A percentile compares a stretch with the other conserved stretches of the same genome.
phyloP scores from a whole-genome alignment of 306 rosid genomes.

The Castanea sativa region DNA sequence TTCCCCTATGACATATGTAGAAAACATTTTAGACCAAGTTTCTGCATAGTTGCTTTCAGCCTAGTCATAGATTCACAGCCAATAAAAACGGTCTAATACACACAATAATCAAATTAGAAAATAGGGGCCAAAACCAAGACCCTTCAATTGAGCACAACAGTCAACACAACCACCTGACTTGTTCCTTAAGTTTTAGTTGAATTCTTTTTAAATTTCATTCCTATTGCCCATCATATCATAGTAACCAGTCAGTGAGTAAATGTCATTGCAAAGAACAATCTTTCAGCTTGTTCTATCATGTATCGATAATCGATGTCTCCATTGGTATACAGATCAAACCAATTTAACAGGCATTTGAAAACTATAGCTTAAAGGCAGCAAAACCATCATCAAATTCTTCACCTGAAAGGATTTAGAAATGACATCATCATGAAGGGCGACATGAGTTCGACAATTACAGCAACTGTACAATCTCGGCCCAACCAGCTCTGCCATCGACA shows the following conservation, averaged over 20 bases:
- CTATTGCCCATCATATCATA: not conserved
- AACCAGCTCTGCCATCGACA: constrained; percentile 48
- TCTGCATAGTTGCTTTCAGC: constrained; percentile 6
- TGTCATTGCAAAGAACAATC: not conserved
- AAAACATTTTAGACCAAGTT: not conserved
- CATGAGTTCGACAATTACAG: constrained; percentile 56
- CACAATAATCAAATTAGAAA: not conserved
- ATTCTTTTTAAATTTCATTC: not conserved
- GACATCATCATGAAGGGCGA: constrained; percentile 63
- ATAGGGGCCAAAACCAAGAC: not conserved
- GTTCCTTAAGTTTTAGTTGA: not conserved
- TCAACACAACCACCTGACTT: not conserved
- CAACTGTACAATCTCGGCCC: constrained; percentile 57
- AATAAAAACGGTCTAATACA: not conserved
- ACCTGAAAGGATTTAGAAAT: constrained; percentile 78
- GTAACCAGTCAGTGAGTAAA: not conserved
- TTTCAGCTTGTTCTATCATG: not conserved
- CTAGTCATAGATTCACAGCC: constrained; percentile 2
- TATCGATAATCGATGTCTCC: not conserved
- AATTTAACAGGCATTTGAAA: not conserved
- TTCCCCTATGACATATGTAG: constrained; percentile 42
- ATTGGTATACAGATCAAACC: not conserved
- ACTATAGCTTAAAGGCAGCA: not conserved
- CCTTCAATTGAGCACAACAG: not conserved
- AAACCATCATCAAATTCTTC: constrained; percentile 9